Conservation (phyloP, 768 basidiomycete genomes). For the Boletus subcaerulescens region DNA sequence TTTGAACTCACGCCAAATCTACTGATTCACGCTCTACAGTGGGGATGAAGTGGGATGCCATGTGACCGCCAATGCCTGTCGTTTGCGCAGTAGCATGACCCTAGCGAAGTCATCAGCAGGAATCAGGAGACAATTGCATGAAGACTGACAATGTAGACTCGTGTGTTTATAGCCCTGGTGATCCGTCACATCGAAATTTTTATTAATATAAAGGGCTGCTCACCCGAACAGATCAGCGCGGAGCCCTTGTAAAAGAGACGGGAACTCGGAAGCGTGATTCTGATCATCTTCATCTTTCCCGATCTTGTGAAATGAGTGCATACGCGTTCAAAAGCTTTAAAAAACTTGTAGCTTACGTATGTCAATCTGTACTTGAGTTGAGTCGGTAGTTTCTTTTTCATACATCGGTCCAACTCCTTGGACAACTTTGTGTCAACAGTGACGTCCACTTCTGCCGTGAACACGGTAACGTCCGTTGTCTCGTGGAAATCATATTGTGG, state of each 20-base stretch:
- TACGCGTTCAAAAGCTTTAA: background rate
- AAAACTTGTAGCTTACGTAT: background rate
- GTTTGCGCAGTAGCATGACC: conserved; percentile 6
- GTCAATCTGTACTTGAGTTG: background rate
- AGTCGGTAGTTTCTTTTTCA: background rate
- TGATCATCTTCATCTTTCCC: background rate
- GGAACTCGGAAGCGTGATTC: background rate
- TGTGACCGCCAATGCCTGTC: conserved; percentile 1
- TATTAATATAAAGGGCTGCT: background rate
- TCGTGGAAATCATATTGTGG: background rate
- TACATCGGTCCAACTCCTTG: background rate
- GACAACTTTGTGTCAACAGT: background rate
- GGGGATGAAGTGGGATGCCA: conserved; percentile 1
- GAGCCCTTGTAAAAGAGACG: background rate
- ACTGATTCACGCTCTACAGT: conserved; percentile 1
- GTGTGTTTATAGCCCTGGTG: background rate
- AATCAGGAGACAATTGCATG: too few relatives aligned
- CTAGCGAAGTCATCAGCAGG: background rate
- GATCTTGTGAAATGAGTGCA: background rate
- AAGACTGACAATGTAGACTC: background rate
- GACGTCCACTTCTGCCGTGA: background rate
- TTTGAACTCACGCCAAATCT: background rate
- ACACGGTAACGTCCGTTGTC: background rate
- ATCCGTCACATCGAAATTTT: background rate
- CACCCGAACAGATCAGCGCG: background rate